phyloP scores from a whole-genome alignment of 1,139 yeast species.

The Protomyces gravidus region DNA sequence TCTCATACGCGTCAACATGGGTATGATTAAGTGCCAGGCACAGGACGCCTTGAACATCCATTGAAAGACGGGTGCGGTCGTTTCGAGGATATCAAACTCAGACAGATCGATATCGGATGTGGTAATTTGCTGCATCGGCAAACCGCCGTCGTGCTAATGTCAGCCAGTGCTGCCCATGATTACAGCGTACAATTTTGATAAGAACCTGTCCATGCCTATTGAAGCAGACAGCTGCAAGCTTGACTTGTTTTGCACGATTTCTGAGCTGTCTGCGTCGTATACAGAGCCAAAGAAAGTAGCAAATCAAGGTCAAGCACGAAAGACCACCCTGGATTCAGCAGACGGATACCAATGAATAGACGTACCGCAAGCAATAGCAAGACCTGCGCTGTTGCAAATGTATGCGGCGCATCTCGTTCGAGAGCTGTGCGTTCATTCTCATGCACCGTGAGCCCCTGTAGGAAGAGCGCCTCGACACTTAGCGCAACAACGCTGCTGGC shows the following conservation, averaged over 20 bases:
- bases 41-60: constrained; percentile 25
- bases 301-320: constrained; percentile 10
- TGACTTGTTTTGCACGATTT: constrained; percentile 23
- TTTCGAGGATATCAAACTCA: constrained; percentile 4
- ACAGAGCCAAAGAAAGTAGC: not conserved
- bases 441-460: constrained; percentile 6
- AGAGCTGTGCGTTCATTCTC: not conserved
- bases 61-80: constrained; percentile 5
- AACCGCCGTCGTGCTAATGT: constrained; percentile 6
- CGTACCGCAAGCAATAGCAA: not conserved
- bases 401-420: not conserved
- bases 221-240: constrained; percentile 16
- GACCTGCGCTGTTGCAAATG: not conserved
- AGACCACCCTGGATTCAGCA: not conserved
- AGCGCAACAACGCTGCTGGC: constrained; percentile 5
- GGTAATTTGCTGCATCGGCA: constrained; percentile 19
- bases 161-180: not conserved
- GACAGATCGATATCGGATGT: constrained; percentile 8
- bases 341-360: not conserved
- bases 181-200: constrained; percentile 1
- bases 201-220: constrained; percentile 10
- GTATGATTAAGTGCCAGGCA: constrained; percentile 10
- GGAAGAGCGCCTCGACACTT: constrained; percentile 25
- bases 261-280: constrained; percentile 2
- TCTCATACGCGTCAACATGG: constrained; percentile 6